Evolutionary conservation across 163 green algal species (phyloP).

Genomic region (Botryococcus braunii): DNA sequence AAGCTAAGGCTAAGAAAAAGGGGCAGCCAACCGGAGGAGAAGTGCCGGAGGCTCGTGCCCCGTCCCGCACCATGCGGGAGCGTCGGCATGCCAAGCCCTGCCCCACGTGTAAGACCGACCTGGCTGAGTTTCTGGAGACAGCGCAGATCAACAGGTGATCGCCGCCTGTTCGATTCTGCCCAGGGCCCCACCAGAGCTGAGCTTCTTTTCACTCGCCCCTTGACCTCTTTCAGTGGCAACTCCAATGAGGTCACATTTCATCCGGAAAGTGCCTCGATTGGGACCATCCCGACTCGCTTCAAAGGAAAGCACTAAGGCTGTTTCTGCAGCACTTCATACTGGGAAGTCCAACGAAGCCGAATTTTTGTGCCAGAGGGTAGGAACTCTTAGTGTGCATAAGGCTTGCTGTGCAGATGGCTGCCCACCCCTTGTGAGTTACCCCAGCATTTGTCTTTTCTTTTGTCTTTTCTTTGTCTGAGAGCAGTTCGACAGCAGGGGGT

Average conservation of each 20-base stretch:
- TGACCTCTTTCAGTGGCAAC: background rate
- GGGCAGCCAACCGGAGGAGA: no score
- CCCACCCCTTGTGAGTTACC: no score
- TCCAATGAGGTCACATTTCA: background rate
- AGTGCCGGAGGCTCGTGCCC: no score
- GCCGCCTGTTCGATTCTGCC: no score
- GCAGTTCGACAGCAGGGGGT: no score
- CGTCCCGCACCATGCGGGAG: slow-evolving; percentile 43
- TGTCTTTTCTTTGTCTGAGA: no score
- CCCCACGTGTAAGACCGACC: slow-evolving; percentile 66
- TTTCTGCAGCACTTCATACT: background rate
- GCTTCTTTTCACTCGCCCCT: background rate
- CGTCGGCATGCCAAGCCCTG: slow-evolving; percentile 69
- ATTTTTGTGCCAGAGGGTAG: no score
- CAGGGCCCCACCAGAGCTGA: background rate
- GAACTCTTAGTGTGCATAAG: no score
- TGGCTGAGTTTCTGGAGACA: slow-evolving; percentile 59
- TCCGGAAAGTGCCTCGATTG: background rate
- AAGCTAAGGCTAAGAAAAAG: no score
- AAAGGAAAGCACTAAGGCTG: background rate
- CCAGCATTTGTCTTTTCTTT: no score
- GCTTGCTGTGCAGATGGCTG: no score
- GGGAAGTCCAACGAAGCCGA: no score
- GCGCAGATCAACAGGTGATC: slow-evolving; percentile 48
- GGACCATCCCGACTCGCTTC: background rate